phyloP scores from a whole-genome alignment of 1,284 basidiomycete genomes.

The Ustilago hordei region DNA sequence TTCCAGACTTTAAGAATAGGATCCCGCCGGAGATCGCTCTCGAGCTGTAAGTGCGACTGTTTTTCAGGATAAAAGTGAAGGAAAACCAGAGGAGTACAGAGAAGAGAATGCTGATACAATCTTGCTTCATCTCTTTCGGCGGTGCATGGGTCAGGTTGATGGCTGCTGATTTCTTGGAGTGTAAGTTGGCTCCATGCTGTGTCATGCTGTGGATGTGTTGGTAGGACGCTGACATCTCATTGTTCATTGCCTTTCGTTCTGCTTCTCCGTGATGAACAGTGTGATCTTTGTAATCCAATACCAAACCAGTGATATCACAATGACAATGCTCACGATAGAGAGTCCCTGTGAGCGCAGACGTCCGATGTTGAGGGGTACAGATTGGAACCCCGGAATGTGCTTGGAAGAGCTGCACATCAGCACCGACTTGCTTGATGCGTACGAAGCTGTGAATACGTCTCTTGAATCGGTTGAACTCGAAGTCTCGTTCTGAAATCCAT shows the following conservation, averaged over 20 bases:
- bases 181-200: conserved; percentile 17
- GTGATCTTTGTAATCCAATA: neutral
- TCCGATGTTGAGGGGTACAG: too few relatives aligned
- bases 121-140: neutral
- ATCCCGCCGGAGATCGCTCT: conserved; percentile 83
- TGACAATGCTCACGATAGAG: too few relatives aligned
- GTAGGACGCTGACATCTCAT: neutral
- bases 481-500: too few relatives aligned
- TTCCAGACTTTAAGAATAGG: conserved; percentile 82
- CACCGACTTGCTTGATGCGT: too few relatives aligned
- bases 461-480: too few relatives aligned
- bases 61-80: neutral
- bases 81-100: too few relatives aligned
- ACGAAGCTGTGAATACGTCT: too few relatives aligned
- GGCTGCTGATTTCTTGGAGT: conserved; percentile 65
- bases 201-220: neutral
- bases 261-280: neutral
- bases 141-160: conserved; percentile 45
- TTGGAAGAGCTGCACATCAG: too few relatives aligned
- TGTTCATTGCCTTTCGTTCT: neutral
- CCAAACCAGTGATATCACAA: neutral
- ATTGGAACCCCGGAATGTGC: too few relatives aligned
- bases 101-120: neutral
- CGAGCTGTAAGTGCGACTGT: conserved; percentile 76
- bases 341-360: too few relatives aligned